phyloP scores from a whole-genome alignment of 192 early-diverging fungal genomes.

The Pilobolus umbonatus region DNA sequence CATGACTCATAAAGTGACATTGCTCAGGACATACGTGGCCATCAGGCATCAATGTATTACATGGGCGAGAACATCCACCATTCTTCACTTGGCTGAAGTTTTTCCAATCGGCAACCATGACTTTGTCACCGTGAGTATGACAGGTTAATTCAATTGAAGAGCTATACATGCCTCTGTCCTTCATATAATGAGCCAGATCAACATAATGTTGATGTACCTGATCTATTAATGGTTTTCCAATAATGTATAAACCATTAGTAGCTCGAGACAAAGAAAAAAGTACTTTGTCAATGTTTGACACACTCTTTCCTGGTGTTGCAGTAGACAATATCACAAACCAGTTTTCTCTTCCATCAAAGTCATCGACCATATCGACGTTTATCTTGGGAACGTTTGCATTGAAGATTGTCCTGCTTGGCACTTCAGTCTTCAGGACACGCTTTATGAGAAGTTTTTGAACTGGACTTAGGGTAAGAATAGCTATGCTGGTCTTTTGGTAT shows the following conservation, averaged over 20 bases:
- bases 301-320: constrained; percentile 1
- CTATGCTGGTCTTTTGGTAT: neutral
- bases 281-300: neutral
- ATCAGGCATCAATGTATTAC: constrained; percentile 14
- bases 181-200: constrained; percentile 14
- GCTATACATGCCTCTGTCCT: neutral
- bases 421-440: neutral
- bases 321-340: constrained; percentile 13
- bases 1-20: constrained; percentile 15
- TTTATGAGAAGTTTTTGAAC: constrained; percentile 16
- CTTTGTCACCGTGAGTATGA: neutral
- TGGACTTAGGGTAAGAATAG: constrained; percentile 2
- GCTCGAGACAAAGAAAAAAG: constrained; percentile 19
- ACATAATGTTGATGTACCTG: neutral
- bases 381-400: neutral
- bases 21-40: constrained; percentile 26
- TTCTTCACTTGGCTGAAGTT: constrained; percentile 13
- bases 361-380: neutral
- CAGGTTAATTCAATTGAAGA: neutral
- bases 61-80: constrained; percentile 19
- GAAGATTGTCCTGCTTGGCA: neutral
- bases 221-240: constrained; percentile 6
- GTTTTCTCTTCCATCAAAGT: constrained; percentile 5
- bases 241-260: constrained; percentile 14
- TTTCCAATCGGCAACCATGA: neutral